Conservation (phyloP, 1,284 basidiomycete genomes). For the Fomitopsis betulina region DNA sequence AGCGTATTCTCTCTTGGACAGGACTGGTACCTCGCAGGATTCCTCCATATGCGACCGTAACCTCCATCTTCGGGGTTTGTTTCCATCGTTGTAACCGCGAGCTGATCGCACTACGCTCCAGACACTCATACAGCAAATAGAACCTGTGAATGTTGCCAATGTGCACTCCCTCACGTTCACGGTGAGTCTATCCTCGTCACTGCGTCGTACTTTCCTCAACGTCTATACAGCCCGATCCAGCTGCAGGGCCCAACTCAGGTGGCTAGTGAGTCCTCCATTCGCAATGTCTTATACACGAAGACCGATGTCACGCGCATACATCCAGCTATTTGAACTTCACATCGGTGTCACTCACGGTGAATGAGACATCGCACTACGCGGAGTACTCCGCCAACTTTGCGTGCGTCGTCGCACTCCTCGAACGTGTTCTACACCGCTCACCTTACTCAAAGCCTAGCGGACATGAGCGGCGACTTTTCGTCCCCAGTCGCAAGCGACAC, state of each 20-base stretch:
- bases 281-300: background rate
- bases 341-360: constrained; percentile 33
- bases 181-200: constrained; percentile 20
- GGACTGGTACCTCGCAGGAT: too few species aligned
- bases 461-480: constrained; percentile 55
- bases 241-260: constrained; percentile 49
- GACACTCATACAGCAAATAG: constrained; percentile 48
- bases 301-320: background rate
- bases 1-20: too few species aligned
- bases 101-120: constrained; percentile 16
- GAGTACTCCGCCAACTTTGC: constrained; percentile 54
- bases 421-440: background rate
- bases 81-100: too few species aligned
- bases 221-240: constrained; percentile 26
- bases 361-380: constrained; percentile 32
- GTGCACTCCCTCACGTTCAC: constrained; percentile 33
- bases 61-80: too few species aligned
- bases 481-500: constrained; percentile 45
- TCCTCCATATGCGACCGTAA: too few species aligned
- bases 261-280: constrained; percentile 41
- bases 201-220: background rate
- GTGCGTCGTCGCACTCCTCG: constrained; percentile 28
- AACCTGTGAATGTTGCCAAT: constrained; percentile 33
- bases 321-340: constrained; percentile 57
- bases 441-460: constrained; percentile 36